phyloP scores from a whole-genome alignment of 257 asterid species.

The Handroanthus guayacan region DNA sequence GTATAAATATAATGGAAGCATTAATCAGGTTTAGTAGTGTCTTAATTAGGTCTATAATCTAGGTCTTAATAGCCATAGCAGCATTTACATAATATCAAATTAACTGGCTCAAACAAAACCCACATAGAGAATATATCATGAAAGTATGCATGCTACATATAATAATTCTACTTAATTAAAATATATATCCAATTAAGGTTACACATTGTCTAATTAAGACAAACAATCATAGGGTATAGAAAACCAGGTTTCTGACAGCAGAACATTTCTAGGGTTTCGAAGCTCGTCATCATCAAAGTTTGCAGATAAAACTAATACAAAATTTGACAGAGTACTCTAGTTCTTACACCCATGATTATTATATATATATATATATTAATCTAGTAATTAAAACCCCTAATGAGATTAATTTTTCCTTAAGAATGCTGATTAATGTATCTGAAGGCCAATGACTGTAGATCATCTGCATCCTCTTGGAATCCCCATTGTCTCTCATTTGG shows the following conservation, averaged over 20 bases:
- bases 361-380: background rate
- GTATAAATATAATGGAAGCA: slow-evolving; percentile 27
- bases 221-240: slow-evolving; percentile 35
- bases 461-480: slow-evolving; percentile 63
- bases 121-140: background rate
- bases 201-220: slow-evolving; percentile 43
- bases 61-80: slow-evolving; percentile 29
- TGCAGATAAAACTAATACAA: slow-evolving; percentile 35
- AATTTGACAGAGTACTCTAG: slow-evolving; percentile 21
- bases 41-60: slow-evolving; percentile 37
- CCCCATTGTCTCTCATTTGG: slow-evolving; percentile 59
- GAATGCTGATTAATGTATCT: slow-evolving; percentile 58
- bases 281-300: slow-evolving; percentile 35
- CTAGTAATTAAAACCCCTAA: slow-evolving; percentile 30
- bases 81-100: background rate
- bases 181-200: slow-evolving; percentile 30
- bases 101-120: slow-evolving; percentile 18
- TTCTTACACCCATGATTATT: slow-evolving; percentile 23
- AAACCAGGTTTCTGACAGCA: slow-evolving; percentile 39
- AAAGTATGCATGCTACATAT: background rate
- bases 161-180: slow-evolving; percentile 23
- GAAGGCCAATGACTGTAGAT: slow-evolving; percentile 73
- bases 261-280: slow-evolving; percentile 52
- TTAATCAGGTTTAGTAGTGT: slow-evolving; percentile 25
- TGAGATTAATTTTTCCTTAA: background rate